Evolutionary conservation across 163 green algal genomes (phyloP), one percentile per base, ranked within the genome.

Genomic region (Prototheca wickerhamii): DNA sequence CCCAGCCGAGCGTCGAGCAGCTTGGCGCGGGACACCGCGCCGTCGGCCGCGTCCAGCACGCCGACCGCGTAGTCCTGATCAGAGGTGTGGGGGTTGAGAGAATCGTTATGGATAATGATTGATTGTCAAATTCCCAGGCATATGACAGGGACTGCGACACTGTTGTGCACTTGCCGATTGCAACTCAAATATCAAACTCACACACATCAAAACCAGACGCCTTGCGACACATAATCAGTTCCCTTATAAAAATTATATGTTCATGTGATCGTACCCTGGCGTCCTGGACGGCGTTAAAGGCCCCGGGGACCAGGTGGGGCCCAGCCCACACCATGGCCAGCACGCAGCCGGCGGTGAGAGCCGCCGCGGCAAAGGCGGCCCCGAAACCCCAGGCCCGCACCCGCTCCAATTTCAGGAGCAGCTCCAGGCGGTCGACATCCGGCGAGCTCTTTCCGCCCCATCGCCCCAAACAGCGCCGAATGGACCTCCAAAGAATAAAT

Each of bases 401-500:
- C 21, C 5, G 20, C 32, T n/a, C 40, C 40, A 59, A n/a, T 29
- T 58, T 29, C 40, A 49, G 30, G 35, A 69, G 23, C 63, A 52
- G 44, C 28, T n/a, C 23, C 33, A 31, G 53, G 52, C 54, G 63
- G 53, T 54, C 35, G 37, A 50, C n/a, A 28, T 44, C 35, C 60
- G 46, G 46, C 15, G 46, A 28, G 46, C 46, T 54, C 15, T 21
- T 18, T 12, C 20, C 12, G 46, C 61, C 50, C 31, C 46, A 29
- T 32, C 17, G 50, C 2, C n/a, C 32, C 30, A 44, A 17, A n/a
- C 20, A 35, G 10, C 18, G 10, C 17, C 21, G 21, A 10, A 70
- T 3, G 2, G 23, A 28, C 29, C 31, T 44, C 65, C 65, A 73
- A 15, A 71, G 33, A 6, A 58, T 21, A 25, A 75, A 64, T 32